phyloP scores from a whole-genome alignment of 2,329 filamentous ascomycete species.

The Penicillium fuscoglaucum region DNA sequence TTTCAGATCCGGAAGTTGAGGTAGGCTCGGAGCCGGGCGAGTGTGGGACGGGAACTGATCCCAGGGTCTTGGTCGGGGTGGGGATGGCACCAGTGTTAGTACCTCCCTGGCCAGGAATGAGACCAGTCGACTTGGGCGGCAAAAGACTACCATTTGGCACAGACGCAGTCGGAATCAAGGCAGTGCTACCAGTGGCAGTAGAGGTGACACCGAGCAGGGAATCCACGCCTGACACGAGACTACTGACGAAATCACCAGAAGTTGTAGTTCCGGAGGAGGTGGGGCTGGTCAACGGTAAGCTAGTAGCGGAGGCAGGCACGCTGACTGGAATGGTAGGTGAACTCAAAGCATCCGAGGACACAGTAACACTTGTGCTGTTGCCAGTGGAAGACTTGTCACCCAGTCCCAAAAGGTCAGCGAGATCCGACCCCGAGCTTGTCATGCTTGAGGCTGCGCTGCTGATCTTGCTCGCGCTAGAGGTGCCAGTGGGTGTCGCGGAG shows the following conservation, averaged over 20 bases:
- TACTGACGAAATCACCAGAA: conserved; percentile 10
- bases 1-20: conserved; percentile 5
- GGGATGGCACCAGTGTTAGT: conserved; percentile 12
- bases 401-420: conserved; percentile 7
- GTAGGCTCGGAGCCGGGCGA: conserved; percentile 7
- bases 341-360: conserved; percentile 1
- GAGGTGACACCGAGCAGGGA: conserved; percentile 15
- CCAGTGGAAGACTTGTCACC: conserved; percentile 8
- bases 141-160: conserved; percentile 6
- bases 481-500: background rate
- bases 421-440: conserved; percentile 5
- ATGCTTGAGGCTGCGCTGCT: background rate
- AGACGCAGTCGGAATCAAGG: conserved; percentile 18
- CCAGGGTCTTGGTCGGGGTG: conserved; percentile 16
- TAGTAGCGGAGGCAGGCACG: conserved; percentile 24
- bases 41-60: conserved; percentile 21
- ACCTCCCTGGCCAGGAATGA: conserved; percentile 15
- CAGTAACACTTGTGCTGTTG: conserved; percentile 4
- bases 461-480: background rate
- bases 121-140: conserved; percentile 12
- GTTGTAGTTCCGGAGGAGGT: conserved; percentile 4
- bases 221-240: conserved; percentile 13
- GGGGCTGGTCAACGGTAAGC: background rate
- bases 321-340: conserved; percentile 30
- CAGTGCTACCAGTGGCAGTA: conserved; percentile 21